phyloP scores from a whole-genome alignment of 805 yeast species.

The Wickerhamiella vanderwaltii region DNA sequence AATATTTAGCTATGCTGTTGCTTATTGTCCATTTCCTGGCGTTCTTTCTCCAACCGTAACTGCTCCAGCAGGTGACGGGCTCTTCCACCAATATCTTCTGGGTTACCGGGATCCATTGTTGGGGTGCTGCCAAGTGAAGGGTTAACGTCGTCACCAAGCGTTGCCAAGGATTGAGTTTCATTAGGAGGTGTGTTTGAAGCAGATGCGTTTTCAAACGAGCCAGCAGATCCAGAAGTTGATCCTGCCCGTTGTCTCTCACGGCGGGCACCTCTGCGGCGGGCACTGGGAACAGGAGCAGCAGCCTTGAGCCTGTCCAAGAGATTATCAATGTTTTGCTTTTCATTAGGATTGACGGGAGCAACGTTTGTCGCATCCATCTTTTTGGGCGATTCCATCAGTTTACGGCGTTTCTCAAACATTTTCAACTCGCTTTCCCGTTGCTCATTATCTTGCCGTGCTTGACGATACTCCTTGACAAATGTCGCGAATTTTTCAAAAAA shows the following conservation, averaged over 20 bases:
- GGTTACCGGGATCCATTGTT: background rate
- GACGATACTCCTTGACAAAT: slow-evolving; percentile 67
- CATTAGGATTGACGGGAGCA: slow-evolving; percentile 9
- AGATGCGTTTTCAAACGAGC: slow-evolving; percentile 1
- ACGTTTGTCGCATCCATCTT: slow-evolving; percentile 16
- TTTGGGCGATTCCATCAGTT: slow-evolving; percentile 41
- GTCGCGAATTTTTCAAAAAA: slow-evolving; percentile 73
- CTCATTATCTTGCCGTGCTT: slow-evolving; percentile 66
- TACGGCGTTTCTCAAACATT: slow-evolving; percentile 64
- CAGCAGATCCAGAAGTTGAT: slow-evolving; percentile 1
- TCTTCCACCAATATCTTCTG: slow-evolving; percentile 35
- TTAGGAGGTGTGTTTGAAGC: slow-evolving; percentile 18
- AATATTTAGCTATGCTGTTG: slow-evolving; percentile 4
- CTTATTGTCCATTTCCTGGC: slow-evolving; percentile 1
- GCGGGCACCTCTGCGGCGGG: slow-evolving; percentile 58
- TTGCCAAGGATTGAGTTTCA: slow-evolving; percentile 7
- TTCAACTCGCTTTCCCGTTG: slow-evolving; percentile 72
- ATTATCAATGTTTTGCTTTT: slow-evolving; percentile 52
- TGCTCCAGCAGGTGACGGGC: slow-evolving; percentile 56
- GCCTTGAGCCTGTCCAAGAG: slow-evolving; percentile 77
- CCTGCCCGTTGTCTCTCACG: background rate
- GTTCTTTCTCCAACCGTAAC: slow-evolving; percentile 31
- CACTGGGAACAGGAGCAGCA: slow-evolving; percentile 67
- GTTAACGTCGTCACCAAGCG: slow-evolving; percentile 20
- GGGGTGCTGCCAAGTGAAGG: background rate